Conservation (phyloP, 1,139 yeast genomes). For the Candida sojae region DNA sequence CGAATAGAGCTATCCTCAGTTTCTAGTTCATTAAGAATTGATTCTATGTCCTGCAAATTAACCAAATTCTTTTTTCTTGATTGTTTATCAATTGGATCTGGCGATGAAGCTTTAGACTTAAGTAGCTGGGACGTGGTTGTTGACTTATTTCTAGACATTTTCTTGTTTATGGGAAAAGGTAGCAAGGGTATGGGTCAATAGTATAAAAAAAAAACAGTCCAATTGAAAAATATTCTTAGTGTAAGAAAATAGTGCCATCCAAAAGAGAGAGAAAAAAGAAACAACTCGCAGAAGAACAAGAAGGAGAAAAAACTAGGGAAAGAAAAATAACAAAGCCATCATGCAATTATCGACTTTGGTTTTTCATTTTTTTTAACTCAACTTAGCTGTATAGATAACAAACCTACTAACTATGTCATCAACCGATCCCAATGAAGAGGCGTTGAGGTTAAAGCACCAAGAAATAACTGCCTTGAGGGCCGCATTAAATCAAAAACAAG, state of each 20-base stretch:
- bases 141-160: constrained; percentile 19
- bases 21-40: constrained; percentile 39
- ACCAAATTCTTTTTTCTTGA: constrained; percentile 42
- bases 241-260: not conserved
- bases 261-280: constrained; percentile 1
- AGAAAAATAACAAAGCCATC: not conserved
- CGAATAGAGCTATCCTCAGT: constrained; percentile 17
- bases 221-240: too few relatives aligned
- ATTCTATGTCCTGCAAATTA: constrained; percentile 60
- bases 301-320: not conserved
- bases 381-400: not conserved
- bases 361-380: not conserved
- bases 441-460: constrained; percentile 29
- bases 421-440: constrained; percentile 18
- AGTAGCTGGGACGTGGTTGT: constrained; percentile 42
- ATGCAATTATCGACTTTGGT: too few relatives aligned
- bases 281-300: not conserved
- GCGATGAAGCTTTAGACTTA: constrained; percentile 24
- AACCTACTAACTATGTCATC: constrained; percentile 12
- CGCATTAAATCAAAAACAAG: constrained; percentile 24
- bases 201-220: too few relatives aligned
- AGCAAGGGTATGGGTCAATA: not conserved
- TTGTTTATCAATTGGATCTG: constrained; percentile 21
- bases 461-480: constrained; percentile 36
- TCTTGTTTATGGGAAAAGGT: not conserved